Evolutionary conservation across 805 yeast genomes (phyloP).

Genomic region (Kuraishia capsulata): DNA sequence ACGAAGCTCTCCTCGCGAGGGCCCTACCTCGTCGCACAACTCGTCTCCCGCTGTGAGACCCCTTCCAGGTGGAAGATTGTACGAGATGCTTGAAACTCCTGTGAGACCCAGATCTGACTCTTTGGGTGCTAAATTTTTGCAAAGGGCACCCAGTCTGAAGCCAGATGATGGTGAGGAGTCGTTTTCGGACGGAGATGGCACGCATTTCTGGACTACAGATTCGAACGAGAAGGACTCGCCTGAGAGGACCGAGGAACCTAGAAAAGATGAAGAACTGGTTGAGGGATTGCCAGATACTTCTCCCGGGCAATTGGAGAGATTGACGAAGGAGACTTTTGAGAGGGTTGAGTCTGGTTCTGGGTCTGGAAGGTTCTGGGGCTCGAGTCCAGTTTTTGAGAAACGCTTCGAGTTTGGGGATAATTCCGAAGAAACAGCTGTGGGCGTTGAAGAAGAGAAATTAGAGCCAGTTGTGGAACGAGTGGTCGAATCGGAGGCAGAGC

Average conservation of each 20-base stretch:
- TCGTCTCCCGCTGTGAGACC: not conserved
- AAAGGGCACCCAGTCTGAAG: not conserved
- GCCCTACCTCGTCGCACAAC: no score
- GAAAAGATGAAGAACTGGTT: no score
- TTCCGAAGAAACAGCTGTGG: not conserved
- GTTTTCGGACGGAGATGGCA: not conserved
- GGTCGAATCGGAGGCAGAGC: slow-evolving; percentile 3
- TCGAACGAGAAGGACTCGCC: not conserved
- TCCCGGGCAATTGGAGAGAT: no score
- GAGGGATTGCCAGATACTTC: no score
- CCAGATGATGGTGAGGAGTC: not conserved
- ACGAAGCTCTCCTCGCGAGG: not conserved
- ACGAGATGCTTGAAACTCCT: not conserved
- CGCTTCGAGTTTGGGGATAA: not conserved
- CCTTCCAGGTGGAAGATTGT: not conserved
- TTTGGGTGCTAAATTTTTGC: no score
- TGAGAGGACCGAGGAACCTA: no score
- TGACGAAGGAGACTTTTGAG: not conserved
- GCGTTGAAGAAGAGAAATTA: not conserved
- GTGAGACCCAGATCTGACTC: not conserved
- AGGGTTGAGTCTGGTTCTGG: not conserved
- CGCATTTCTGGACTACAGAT: not conserved
- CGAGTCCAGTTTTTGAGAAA: no score
- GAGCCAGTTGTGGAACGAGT: slow-evolving; percentile 6
- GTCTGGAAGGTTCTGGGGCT: no score